Percentiles rank a stretch among this genome's conserved stretches.
Conservation (phyloP, 495 filamentous ascomycete species). For the Penicillium bialowiezense region DNA sequence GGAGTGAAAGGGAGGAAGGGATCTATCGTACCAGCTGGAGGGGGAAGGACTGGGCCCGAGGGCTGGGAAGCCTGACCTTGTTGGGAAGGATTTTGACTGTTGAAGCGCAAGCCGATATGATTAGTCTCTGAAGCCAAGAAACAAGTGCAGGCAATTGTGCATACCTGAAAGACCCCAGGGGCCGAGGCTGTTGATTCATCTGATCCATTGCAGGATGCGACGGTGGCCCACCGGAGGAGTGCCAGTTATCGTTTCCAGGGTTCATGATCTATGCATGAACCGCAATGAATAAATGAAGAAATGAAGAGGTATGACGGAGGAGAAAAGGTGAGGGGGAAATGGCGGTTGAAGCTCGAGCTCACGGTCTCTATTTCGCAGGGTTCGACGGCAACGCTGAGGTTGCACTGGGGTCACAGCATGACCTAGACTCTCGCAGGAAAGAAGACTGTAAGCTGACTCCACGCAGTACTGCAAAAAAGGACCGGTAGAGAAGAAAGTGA, state of each 20-base stretch:
- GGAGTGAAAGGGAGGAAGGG: background rate
- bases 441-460: conserved; percentile 2
- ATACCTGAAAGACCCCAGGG: conserved; percentile 47
- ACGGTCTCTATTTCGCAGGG: conserved; percentile 10
- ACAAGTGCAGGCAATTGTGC: conserved; percentile 1
- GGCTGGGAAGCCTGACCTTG: conserved; percentile 47
- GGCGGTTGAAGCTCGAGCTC: conserved; percentile 15
- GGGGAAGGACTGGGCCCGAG: conserved; percentile 48
- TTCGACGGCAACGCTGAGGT: conserved; percentile 17
- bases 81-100: conserved; percentile 46
- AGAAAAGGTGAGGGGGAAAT: conserved; percentile 2
- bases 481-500: conserved; percentile 1
- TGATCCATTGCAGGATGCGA: conserved; percentile 47
- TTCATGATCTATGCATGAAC: conserved; percentile 41
- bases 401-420: conserved; percentile 27
- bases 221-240: conserved; percentile 43
- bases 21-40: conserved; percentile 49
- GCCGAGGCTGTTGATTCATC: conserved; percentile 44
- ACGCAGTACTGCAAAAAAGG: conserved; percentile 4
- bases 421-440: conserved; percentile 5
- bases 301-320: background rate
- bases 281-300: background rate
- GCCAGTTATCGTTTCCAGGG: conserved; percentile 49
- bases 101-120: conserved; percentile 4
- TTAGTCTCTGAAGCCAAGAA: conserved; percentile 14